These are phyloP conservation scores for Paxillus ammoniavirescens DNA, from an alignment of 768 basidiomycete genomes.

Conservation along the genomic window DNA sequence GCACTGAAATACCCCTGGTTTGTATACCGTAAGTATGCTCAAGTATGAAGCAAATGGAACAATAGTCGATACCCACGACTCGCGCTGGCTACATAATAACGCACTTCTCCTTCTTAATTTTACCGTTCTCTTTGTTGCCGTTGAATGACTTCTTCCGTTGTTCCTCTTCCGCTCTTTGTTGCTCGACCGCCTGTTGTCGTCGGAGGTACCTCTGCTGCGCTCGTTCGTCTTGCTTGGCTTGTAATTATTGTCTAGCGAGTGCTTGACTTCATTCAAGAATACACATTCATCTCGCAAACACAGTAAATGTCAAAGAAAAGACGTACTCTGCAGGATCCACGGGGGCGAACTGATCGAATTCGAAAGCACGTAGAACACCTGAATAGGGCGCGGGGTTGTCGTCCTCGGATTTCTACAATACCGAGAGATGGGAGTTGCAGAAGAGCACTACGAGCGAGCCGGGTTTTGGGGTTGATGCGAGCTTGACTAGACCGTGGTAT, in stretches of 20 bases:
- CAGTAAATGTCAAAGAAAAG: no score
- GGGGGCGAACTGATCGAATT: conserved; percentile 40
- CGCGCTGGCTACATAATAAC: no score
- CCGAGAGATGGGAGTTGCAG: conserved; percentile 86
- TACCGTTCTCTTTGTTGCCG: conserved; percentile 28
- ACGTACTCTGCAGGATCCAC: no score
- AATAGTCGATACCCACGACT: background rate
- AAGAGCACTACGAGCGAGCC: conserved; percentile 82
- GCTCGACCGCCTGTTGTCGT: conserved; percentile 30
- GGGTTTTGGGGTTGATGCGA: conserved; percentile 48
- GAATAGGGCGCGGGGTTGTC: conserved; percentile 61
- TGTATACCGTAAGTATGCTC: no score
- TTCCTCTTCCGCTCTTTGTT: conserved; percentile 15
- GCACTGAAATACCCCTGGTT: no score
- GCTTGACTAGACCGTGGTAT: conserved; percentile 82
- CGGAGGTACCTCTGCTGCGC: conserved; percentile 39
- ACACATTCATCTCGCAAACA: conserved; percentile 8
- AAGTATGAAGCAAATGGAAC: no score
- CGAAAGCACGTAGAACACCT: conserved; percentile 51
- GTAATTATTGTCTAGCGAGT: conserved; percentile 69
- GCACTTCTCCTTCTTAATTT: conserved; percentile 40
- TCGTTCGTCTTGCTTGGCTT: conserved; percentile 73
- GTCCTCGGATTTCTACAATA: no score
- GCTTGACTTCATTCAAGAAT: conserved; percentile 27
- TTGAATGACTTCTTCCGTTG: conserved; percentile 22